Evolutionary conservation across 2,329 filamentous ascomycete species (phyloP), one percentile per base, ranked within the genome.

Genomic region (Venturia nashicola): DNA sequence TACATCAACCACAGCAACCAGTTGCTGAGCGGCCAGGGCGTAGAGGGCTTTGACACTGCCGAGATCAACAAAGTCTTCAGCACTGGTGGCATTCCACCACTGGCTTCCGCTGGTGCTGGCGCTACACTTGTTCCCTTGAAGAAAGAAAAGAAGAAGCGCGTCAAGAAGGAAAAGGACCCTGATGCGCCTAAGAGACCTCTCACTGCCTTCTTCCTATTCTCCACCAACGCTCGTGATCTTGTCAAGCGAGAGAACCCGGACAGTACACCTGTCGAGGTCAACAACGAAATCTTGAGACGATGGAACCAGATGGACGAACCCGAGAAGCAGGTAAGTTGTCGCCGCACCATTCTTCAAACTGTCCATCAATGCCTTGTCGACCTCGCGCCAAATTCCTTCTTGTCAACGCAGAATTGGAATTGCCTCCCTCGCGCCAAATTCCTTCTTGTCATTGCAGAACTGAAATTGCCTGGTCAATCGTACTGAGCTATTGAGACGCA

Each of bases 141-240:
- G 71, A 68, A 68, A 69, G 67, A 78, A 76, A 72, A 91, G 83
- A 91, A 91, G 82, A 91, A 94, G 82, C 87, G 89, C 76, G 93
- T 94, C 83, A 92, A 92, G 81, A 80, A 79, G 72, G 74, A 75
- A 59, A 77, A 74, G 68, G 93, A 97, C 74, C 92, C 92, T 69
- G 96, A 96, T 75, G 92, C 92, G 7, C 93, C 93, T 66, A 97
- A 97, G 84, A 86, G 92, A 61, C 92, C 93, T 9, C 77, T 97
- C 72, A 97, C 93, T 6, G 91, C 93, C 2, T 97, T 95, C 80
- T 96, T 97, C 80, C 80, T 97, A 66, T 97, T 91, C 80, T 91
- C 96, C 82, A 89, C 95, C 75, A 87, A 89, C 68, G 91, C 91
- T 68, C 89, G 94, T 61, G 83, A 86, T 61, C 87, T 90, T 73